Percentiles rank a stretch among this genome's conserved stretches.
Conservation (phyloP, 306 rosid genomes). For the Begonia fuchsioides region DNA sequence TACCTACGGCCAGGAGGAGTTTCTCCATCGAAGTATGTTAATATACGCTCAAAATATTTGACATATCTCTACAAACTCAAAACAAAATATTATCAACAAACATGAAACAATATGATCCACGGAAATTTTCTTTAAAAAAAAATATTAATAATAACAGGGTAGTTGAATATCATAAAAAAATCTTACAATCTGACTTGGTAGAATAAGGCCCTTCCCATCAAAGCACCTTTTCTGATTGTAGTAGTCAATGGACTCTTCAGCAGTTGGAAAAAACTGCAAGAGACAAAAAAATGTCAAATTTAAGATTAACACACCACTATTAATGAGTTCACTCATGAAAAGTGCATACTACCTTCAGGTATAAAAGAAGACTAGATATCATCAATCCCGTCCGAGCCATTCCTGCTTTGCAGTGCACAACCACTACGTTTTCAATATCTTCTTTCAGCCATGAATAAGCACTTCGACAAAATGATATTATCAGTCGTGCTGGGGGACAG, state of each 20-base stretch:
- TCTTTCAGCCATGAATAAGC: slow-evolving; percentile 96
- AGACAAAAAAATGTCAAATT: slow-evolving; percentile 6
- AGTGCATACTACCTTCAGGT: slow-evolving; percentile 46
- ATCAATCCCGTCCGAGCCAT: slow-evolving; percentile 98
- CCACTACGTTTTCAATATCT: slow-evolving; percentile 95
- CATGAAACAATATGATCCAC: neutral
- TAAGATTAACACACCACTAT: slow-evolving; percentile 6
- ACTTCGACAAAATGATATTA: slow-evolving; percentile 84
- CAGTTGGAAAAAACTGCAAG: slow-evolving; percentile 87
- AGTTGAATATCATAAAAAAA: neutral
- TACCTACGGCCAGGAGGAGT: slow-evolving; percentile 92
- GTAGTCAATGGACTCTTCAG: slow-evolving; percentile 95
- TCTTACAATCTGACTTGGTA: slow-evolving; percentile 98
- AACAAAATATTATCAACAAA: neutral
- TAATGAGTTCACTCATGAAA: too few relatives aligned
- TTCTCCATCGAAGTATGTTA: slow-evolving; percentile 86
- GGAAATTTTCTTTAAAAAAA: neutral
- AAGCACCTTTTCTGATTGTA: slow-evolving; percentile 93
- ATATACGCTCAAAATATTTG: slow-evolving; percentile 77
- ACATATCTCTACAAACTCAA: slow-evolving; percentile 54
- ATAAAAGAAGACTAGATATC: slow-evolving; percentile 93
- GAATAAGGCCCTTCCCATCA: slow-evolving; percentile 86
- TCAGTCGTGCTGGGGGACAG: slow-evolving; percentile 77
- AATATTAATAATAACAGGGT: neutral
- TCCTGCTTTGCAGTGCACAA: slow-evolving; percentile 98